phyloP scores from a whole-genome alignment of 1,139 yeast species.

The Zygosaccharomyces pseudobailii region DNA sequence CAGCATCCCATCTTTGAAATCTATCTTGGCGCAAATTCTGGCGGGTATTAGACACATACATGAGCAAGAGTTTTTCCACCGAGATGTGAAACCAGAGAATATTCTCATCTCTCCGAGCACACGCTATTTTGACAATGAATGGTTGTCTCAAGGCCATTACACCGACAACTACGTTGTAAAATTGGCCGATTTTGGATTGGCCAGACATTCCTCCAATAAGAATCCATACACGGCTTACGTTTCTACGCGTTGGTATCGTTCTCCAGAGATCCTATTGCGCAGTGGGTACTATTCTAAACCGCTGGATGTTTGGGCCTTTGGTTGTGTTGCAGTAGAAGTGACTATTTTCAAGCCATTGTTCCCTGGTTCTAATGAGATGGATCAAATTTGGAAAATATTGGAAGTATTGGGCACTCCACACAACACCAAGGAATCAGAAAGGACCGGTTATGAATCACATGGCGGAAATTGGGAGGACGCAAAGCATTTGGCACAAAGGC shows the following conservation, averaged over 20 bases:
- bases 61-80: slow-evolving; percentile 65
- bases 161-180: slow-evolving; percentile 60
- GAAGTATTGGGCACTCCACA: slow-evolving; percentile 68
- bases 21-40: slow-evolving; percentile 66
- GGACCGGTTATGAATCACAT: slow-evolving; percentile 39
- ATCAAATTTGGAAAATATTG: slow-evolving; percentile 67
- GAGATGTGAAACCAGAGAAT: slow-evolving; percentile 93
- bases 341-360: slow-evolving; percentile 74
- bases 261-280: slow-evolving; percentile 84
- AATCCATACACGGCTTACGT: slow-evolving; percentile 74
- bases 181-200: slow-evolving; percentile 87
- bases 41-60: slow-evolving; percentile 83
- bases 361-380: slow-evolving; percentile 76
- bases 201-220: slow-evolving; percentile 55
- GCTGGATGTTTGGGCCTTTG: slow-evolving; percentile 94
- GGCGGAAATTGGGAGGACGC: slow-evolving; percentile 73
- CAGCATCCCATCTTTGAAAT: slow-evolving; percentile 54
- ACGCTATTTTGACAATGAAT: slow-evolving; percentile 47
- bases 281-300: slow-evolving; percentile 64
- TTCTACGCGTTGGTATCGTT: slow-evolving; percentile 93
- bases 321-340: slow-evolving; percentile 76
- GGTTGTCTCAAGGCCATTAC: slow-evolving; percentile 31
- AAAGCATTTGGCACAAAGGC: slow-evolving; percentile 41
- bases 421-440: slow-evolving; percentile 23
- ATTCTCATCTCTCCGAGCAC: slow-evolving; percentile 61